A percentile compares a stretch with the other conserved stretches of the same genome.
Conservation (phyloP, 1,139 yeast species). For the Geotrichum restrictum region DNA sequence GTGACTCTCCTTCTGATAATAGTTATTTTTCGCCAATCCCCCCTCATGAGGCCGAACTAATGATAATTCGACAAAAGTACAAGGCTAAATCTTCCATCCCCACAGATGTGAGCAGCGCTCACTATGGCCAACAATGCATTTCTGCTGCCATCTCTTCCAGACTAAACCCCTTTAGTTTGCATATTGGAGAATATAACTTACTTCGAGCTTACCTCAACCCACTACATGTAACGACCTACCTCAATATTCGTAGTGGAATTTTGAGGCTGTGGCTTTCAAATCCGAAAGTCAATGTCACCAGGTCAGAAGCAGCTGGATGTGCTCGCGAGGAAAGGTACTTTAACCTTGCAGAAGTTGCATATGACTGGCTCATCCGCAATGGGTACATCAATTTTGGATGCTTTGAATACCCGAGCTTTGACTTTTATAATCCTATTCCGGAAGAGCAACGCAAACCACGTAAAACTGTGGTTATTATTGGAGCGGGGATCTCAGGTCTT, state of each 20-base stretch:
- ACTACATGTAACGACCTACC: constrained; percentile 43
- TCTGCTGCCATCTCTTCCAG: constrained; percentile 44
- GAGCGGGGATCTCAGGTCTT: constrained; percentile 46
- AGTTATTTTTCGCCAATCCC: constrained; percentile 20
- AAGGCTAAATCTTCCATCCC: constrained; percentile 43
- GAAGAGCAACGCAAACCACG: constrained; percentile 37
- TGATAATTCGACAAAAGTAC: constrained; percentile 33
- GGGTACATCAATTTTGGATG: constrained; percentile 47
- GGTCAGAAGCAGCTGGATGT: constrained; percentile 45
- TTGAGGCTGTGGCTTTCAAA: constrained; percentile 45
- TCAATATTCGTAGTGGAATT: constrained; percentile 44
- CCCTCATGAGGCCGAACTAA: constrained; percentile 22
- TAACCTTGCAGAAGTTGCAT: constrained; percentile 44
- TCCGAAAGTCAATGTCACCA: constrained; percentile 43
- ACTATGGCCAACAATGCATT: constrained; percentile 42
- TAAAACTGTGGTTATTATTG: constrained; percentile 40
- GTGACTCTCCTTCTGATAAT: constrained; percentile 16
- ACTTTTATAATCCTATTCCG: constrained; percentile 23
- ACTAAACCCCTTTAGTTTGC: constrained; percentile 40
- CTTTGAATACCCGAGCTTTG: constrained; percentile 33
- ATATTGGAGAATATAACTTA: constrained; percentile 39
- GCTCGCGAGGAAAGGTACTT: constrained; percentile 42
- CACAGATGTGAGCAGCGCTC: constrained; percentile 37
- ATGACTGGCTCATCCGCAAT: constrained; percentile 42
- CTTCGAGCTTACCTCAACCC: constrained; percentile 38